phyloP scores from a whole-genome alignment of 129 eudicot species.

The Apium graveolens region DNA sequence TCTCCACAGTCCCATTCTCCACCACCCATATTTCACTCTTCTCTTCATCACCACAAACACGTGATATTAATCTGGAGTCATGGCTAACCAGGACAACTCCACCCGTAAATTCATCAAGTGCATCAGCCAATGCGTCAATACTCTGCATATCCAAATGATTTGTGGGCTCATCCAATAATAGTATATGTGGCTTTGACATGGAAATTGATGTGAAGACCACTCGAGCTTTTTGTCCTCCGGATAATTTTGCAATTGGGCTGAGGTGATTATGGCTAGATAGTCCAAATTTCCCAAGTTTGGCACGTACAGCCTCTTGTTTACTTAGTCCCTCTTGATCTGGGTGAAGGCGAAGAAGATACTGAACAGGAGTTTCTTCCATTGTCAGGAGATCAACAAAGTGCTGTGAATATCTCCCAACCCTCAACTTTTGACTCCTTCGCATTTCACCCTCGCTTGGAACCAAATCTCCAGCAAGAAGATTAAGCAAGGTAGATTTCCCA shows the following conservation, averaged over 20 bases:
- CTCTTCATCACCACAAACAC: conserved; percentile 76
- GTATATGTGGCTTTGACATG: conserved; percentile 77
- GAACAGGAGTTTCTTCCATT: conserved; percentile 78
- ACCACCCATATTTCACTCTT: conserved; percentile 75
- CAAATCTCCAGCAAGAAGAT: conserved; percentile 74
- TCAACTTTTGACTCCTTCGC: conserved; percentile 63
- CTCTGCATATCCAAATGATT: conserved; percentile 94
- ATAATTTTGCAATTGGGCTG: conserved; percentile 67
- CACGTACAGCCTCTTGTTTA: conserved; percentile 80
- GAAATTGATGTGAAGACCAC: conserved; percentile 87
- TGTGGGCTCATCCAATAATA: conserved; percentile 79
- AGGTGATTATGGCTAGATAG: conserved; percentile 71
- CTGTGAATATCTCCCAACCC: conserved; percentile 78
- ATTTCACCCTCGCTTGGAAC: conserved; percentile 66
- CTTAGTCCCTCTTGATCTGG: conserved; percentile 81
- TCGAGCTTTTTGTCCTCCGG: conserved; percentile 76
- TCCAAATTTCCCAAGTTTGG: conserved; percentile 78
- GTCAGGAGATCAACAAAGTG: conserved; percentile 78
- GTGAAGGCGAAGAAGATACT: conserved; percentile 71
- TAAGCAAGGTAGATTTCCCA: conserved; percentile 70
- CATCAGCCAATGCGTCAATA: conserved; percentile 82
- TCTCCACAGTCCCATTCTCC: conserved; percentile 59
- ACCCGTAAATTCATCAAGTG: conserved; percentile 68
- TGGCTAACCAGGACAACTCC: conserved; percentile 79
- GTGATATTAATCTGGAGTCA: conserved; percentile 63